Evolutionary conservation across 371 early-diverging fungal genomes (phyloP), one percentile per base, ranked within the genome.

Genomic region (Rhizopus microsporus): DNA sequence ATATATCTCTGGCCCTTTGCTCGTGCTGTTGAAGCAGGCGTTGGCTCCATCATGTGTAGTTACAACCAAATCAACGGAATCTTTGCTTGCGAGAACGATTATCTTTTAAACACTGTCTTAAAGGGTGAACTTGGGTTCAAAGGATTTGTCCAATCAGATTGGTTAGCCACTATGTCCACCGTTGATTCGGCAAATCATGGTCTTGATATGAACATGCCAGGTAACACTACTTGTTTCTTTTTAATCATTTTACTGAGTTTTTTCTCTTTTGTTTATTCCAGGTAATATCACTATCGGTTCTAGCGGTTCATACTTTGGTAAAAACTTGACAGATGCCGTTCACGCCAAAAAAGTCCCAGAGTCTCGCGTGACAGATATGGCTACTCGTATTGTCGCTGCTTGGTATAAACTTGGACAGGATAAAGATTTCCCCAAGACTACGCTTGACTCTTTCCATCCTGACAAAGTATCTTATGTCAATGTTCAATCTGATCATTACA

Each of bases 201-300:
- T n/a, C 59, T 81, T 45, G 87, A 83, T 66, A 74, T 85, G 79
- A 74, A 72, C 8, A 85, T 87, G 86, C 84, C 86, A 46, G 77
- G 78, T 45, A 54, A 45, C 6, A 48, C 42, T 16, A 2, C 10
- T 31, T 56, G 16, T n/a, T 8, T 10, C 15, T 9, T 60, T 31
- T 10, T 32, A 32, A 35, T 8, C 9, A 33, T 15, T 12, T 39
- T 39, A 4, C 31, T 17, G n/a, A 42, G 23, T 2, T 2, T 23
- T 23, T 23, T 0, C 23, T 23, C 2, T 23, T 23, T 23, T 23
- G 23, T 23, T 23, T 31, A 31, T n/a, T 13, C 10, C 33, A 63
- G 71, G 67, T 59, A 74, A 74, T 49, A 63, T 69, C 38, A 63
- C 56, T 15, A 58, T 65, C 16, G 55, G 47, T 7, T 63, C 65